phyloP scores from a whole-genome alignment of 2,329 filamentous ascomycete genomes.

The Colletotrichum filicis region DNA sequence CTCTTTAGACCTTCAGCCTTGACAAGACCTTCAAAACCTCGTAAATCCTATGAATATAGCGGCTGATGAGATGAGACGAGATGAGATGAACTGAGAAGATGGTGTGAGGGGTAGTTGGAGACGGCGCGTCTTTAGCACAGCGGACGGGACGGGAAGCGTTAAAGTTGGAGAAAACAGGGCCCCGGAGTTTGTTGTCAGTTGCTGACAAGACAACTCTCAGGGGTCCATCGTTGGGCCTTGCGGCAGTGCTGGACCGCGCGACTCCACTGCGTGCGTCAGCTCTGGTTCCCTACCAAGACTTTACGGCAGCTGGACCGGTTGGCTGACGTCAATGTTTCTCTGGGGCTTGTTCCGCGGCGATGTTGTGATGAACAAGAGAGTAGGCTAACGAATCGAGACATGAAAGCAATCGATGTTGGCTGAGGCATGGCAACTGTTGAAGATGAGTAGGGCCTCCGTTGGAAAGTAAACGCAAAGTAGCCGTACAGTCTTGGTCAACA shows the following conservation, averaged over 20 bases:
- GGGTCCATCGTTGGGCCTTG: not conserved
- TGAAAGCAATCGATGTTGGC: not conserved
- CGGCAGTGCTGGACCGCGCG: not conserved
- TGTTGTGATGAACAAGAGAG: not conserved
- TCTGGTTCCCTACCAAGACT: slow-evolving; percentile 17
- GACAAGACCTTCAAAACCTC: not conserved
- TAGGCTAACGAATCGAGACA: not conserved
- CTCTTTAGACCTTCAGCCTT: not conserved
- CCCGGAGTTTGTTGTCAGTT: not conserved
- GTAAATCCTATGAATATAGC: not conserved
- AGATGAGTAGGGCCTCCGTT: not conserved
- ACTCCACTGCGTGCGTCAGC: slow-evolving; percentile 20
- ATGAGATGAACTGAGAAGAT: not conserved
- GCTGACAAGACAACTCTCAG: not conserved
- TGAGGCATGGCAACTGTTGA: not conserved
- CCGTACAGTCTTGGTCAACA: too few species aligned
- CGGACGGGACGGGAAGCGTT: not conserved
- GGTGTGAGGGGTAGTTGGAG: not conserved
- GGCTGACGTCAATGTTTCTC: slow-evolving; percentile 8
- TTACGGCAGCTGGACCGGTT: not conserved
- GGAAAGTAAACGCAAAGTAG: too few species aligned
- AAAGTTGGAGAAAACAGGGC: not conserved
- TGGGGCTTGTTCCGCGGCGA: too few species aligned
- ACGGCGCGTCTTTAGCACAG: not conserved
- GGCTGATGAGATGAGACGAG: not conserved